A percentile compares a stretch with the other conserved stretches of the same genome.
Conservation (phyloP, 2,329 filamentous ascomycete genomes). For the Rutstroemia sp. region DNA sequence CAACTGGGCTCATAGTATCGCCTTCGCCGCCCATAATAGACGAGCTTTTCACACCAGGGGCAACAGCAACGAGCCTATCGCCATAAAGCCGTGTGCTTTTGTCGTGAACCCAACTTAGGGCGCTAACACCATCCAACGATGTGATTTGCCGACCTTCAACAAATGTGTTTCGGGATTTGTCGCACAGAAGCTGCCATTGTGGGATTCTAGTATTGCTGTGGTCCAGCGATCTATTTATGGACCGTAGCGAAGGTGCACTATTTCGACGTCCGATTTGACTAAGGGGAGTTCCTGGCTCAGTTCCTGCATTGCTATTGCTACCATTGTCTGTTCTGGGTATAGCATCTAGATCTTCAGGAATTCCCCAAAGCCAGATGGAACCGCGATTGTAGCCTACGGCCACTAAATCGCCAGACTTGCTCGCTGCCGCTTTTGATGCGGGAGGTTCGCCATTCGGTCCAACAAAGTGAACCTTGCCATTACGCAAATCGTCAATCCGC, state of each 20-base stretch:
- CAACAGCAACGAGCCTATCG: slow-evolving; percentile 61
- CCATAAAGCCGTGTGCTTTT: slow-evolving; percentile 41
- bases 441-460: slow-evolving; percentile 58
- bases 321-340: slow-evolving; percentile 37
- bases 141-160: slow-evolving; percentile 59
- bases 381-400: slow-evolving; percentile 62
- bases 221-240: slow-evolving; percentile 15
- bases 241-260: slow-evolving; percentile 26
- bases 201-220: slow-evolving; percentile 37
- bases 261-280: slow-evolving; percentile 22
- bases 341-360: slow-evolving; percentile 66
- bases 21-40: slow-evolving; percentile 52
- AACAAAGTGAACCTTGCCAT: slow-evolving; percentile 73
- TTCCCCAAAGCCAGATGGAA: slow-evolving; percentile 72
- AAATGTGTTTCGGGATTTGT: slow-evolving; percentile 61
- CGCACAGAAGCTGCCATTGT: slow-evolving; percentile 63
- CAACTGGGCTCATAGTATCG: slow-evolving; percentile 67
- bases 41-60: slow-evolving; percentile 58
- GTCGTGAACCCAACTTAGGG: slow-evolving; percentile 63
- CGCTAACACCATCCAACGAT: slow-evolving; percentile 58
- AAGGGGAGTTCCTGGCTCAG: slow-evolving; percentile 23
- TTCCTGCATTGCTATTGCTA: slow-evolving; percentile 26
- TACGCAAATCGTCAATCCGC: slow-evolving; percentile 64
- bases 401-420: slow-evolving; percentile 62
- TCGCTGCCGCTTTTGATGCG: slow-evolving; percentile 61